Evolutionary conservation across 169 alveolate species (phyloP), one percentile per base, ranked within the genome.

Genomic region (Besnoitia besnoiti): DNA sequence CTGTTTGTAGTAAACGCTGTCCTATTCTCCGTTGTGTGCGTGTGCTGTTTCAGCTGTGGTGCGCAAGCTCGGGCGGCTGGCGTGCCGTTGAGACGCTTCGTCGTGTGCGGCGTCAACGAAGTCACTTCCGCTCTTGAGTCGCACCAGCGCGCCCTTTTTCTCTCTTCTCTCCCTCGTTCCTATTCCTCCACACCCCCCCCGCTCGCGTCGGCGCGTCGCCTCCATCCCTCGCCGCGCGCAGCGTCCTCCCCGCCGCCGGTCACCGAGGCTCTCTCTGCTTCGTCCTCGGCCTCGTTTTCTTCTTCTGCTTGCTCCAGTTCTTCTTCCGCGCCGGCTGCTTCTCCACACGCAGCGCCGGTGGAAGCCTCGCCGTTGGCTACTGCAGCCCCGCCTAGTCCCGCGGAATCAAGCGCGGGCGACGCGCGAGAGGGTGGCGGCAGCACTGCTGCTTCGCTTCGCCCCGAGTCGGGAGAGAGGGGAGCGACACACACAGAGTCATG

Each of bases 91-190:
- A 77, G 30, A 40, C 10, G 5, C 55, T 21, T 77, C 30, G 21
- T 77, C 40, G 59, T 44, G 14, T 35, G n/a, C 30, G 87, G 87
- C 10, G 87, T 77, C 59, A 77, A 77, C 59, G 59, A 77, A 19
- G 87, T 77, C 3, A 77, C 87, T 24, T 1, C 49, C 0, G 87
- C 87, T 8, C 59, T 77, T 19, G 87, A 44, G 40, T 21, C 39
- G 82, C 82, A 73, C 24, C 82, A 73, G 82, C 82, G 82, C 30
- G 27, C 24, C 2, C 82, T 73, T 7, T 37, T 73, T 37, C 82
- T 21, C 7, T 35, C 47, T 35, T 35, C 46, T 19, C n/a, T 37
- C 82, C 30, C 39, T 73, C 46, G 5, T 10, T 30, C 44, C 24
- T 30, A 8, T 73, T 14, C n/a, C 67, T 51, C 67, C n/a, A n/a